Base-by-base conservation (phyloP, 2,329 filamentous ascomycete genomes). In the Fusarium nanum region DNA sequence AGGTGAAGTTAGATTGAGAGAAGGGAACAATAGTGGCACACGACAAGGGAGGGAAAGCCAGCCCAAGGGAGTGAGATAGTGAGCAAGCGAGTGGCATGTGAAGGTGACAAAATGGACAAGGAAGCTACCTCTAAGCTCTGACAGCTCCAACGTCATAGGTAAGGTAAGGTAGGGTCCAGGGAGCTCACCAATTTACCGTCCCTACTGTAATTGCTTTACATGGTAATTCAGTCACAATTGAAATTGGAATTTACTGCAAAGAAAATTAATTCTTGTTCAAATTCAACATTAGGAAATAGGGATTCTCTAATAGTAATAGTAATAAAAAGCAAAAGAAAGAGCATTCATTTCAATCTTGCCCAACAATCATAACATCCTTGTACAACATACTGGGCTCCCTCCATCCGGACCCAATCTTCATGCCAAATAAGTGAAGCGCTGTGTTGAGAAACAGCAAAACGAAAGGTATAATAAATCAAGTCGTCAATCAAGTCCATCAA, bases 101-200 rank as follows among this genome's bases (percentile, higher is more conserved):
- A 75, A 72, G 48, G 30, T 28, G 56, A 42, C 56, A 55, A 37
- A 30, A 34, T 52, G 48, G 32, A 44, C 46, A 41, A 27, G 59
- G 49, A 40, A 52, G 23, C 49, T 52, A 37, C 18, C 34, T 37
- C 34, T 37, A 58, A 73, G 55, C 60, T 72, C 49, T 49, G 25
- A 34, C 25, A 68, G 60, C 69, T 71, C 57, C 47, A 48, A 66
- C 73, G 71, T 75, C 73, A 75, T 75, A 53, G 49, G 23, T 20
- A 34, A 45, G 34, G 34, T 20, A 34, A 45, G 34, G 34, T n/a
- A 37, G 18, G 34, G 18, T 37, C 34, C 34, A n/a, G 34, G 18
- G 34, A 12, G 34, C 34, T n/a, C 34, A 37, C 34, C 34, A 37
- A 12, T 37, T 37, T 37, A 37, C 18, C 10, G 6, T n/a, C 3